Base-by-base conservation (phyloP, 2,329 filamentous ascomycete genomes). In the Chrysoporthe puriensis region DNA sequence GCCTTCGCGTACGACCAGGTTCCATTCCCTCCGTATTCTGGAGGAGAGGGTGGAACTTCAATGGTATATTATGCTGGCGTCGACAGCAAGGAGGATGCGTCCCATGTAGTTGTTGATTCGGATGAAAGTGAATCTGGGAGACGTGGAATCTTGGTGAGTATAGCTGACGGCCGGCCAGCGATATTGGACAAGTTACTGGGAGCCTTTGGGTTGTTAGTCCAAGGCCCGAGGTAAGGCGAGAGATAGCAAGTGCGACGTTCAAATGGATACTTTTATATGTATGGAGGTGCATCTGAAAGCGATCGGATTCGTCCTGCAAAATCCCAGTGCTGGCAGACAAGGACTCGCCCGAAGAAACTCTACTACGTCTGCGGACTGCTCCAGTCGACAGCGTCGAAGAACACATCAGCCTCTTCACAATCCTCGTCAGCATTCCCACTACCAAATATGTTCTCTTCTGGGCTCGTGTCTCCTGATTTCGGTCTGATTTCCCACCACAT, bases 1-100 rank as follows among this genome's bases (percentile, higher is more conserved):
- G 74, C 73, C 5, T 83, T 82, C 62, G 77, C 76, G 42, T 73
- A 77, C 69, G 79, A 80, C 3, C 69, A 75, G 64, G 73, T 69
- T 18, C 78, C 68, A 1, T 69, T 68, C 40, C 18, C 62, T 6
- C 26, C 62, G 1, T 69, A 56, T 18, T 14, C 62, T 21, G 62
- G 50, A 14, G 62, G 57, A 13, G 4, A 46, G 18, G 61, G 34
- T 18, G 64, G 65, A 1, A 52, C 40, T 14, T 34, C 68, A 8
- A 66, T 64, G 36, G 68, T 70, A 4, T 69, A 70, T 42, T 46
- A 64, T 61, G 70, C 68, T 52, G 62, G 32, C 5, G 43, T 59
- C n/a, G 63, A 67, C 5, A 57, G 56, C 13, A 62, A 62, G 21
- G 52, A 62, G 1, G 67, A 70, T 11, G 69, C 44, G 6, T 69